A percentile compares a stretch with the other conserved stretches of the same genome.
Conservation (phyloP, 495 filamentous ascomycete species). For the Annulohypoxylon maeteangense region DNA sequence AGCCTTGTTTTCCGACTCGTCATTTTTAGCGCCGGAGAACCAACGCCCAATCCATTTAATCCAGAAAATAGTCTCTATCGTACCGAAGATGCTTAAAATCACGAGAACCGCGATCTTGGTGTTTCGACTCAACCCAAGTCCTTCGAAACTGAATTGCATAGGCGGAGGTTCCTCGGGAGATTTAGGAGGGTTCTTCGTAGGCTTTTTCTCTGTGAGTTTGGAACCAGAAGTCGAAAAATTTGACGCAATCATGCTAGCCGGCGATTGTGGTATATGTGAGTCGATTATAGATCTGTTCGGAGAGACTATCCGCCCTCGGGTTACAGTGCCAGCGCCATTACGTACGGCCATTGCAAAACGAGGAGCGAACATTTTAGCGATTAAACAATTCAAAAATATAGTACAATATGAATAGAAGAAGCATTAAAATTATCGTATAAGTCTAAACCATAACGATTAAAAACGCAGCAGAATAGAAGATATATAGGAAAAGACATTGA, state of each 20-base stretch:
- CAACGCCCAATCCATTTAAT: conserved; percentile 38
- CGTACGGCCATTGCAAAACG: conserved; percentile 17
- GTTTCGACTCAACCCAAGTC: conserved; percentile 41
- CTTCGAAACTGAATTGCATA: conserved; percentile 39
- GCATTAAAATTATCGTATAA: not conserved
- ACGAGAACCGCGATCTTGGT: conserved; percentile 41
- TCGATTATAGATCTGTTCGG: conserved; percentile 13
- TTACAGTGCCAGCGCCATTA: conserved; percentile 33
- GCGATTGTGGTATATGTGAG: conserved; percentile 14
- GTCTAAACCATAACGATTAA: not conserved
- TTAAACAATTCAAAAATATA: not conserved
- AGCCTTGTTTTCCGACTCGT: conserved; percentile 17
- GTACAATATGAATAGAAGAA: not conserved
- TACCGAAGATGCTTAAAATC: conserved; percentile 42
- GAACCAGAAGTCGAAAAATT: conserved; percentile 30
- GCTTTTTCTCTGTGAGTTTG: conserved; percentile 7
- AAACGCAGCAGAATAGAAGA: not conserved
- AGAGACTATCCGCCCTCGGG: conserved; percentile 8
- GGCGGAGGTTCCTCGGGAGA: conserved; percentile 16
- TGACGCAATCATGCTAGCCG: not conserved
- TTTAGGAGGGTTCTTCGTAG: conserved; percentile 22
- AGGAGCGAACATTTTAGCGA: conserved; percentile 27
- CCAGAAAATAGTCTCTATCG: conserved; percentile 45
- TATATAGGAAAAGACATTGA: not conserved
- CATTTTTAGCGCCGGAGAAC: conserved; percentile 18